Base-by-base conservation (phyloP, 192 early-diverging fungal species). In the Radiomyces spectabilis region DNA sequence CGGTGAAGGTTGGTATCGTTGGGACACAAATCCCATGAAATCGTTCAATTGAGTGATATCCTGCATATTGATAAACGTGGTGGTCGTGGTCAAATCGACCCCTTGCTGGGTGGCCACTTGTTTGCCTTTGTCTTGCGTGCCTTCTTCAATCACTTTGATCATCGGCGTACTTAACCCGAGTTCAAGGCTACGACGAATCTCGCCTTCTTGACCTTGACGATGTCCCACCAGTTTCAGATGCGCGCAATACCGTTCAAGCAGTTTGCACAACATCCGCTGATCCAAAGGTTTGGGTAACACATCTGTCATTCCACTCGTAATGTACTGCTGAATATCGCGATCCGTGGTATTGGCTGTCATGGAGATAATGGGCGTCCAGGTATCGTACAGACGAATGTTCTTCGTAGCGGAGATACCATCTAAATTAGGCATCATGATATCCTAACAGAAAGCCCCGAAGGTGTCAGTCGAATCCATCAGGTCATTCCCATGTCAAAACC, bases 371-470 rank as follows among this genome's bases (percentile, higher is more conserved):
- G 85, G 85, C 8, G 82, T 85, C 53, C 65, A 61, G 7, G 69
- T 65, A 53, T 88, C 82, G 61, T 82, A 83, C 48, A 79, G 76
- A 34, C 86, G 73, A 35, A 88, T 88, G 22, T 74, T 77, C 9
- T 64, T 68, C 4, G 86, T 85, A 6, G 85, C 85, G 1, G 74
- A 70, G n/a, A 87, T 72, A 16, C 86, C 86, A 67, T 85, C 75
- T 26, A 86, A 48, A 7, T 76, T 79, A 15, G 85, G 86, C 85
- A 86, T 86, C 48, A 84, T 72, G 46, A 85, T 84, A 56, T 88
- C 83, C 77, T 76, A 62, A 18, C 52, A 13, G 22, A 32, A 51
- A 33, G 30, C 33, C 33, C 13, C 33, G 6, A 35, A 35, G 5
- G 13, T 35, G 13, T 35, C 6, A 8, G 5, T 8, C 13, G 6